phyloP scores from a whole-genome alignment of 73 alveolate species.

The Paramecium primaurelia region DNA sequence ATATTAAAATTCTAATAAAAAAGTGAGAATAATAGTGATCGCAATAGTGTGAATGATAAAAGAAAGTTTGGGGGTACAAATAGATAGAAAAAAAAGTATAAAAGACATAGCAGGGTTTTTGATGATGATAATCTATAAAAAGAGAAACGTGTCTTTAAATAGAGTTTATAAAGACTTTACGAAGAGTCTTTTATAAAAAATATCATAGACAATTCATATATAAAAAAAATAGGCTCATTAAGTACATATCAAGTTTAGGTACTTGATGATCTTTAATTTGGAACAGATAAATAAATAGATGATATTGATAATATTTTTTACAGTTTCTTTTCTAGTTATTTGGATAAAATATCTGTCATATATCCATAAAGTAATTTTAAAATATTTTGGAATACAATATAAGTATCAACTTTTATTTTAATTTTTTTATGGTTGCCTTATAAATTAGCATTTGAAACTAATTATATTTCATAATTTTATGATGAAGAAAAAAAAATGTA shows the following conservation, averaged over 20 bases:
- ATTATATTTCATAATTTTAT: neutral
- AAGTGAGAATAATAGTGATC: slow-evolving; percentile 22
- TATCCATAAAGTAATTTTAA: slow-evolving; percentile 32
- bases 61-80: too few relatives aligned
- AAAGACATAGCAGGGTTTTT: neutral
- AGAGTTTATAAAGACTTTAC: neutral
- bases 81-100: neutral
- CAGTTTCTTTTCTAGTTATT: neutral
- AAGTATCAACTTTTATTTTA: neutral
- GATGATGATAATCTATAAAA: neutral
- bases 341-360: neutral
- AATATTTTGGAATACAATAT: slow-evolving; percentile 9
- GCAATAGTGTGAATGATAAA: neutral
- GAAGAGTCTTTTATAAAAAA: slow-evolving; percentile 37
- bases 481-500: neutral
- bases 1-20: neutral
- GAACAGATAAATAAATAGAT: slow-evolving; percentile 3
- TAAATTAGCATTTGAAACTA: neutral
- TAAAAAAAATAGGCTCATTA: neutral
- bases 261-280: slow-evolving; percentile 23
- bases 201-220: neutral
- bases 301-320: slow-evolving; percentile 28
- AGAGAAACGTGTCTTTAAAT: slow-evolving; percentile 1
- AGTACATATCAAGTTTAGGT: neutral
- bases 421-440: slow-evolving; percentile 5